Evolutionary conservation across 2,329 filamentous ascomycete genomes (phyloP).

Genomic region (Colletotrichum musicola): DNA sequence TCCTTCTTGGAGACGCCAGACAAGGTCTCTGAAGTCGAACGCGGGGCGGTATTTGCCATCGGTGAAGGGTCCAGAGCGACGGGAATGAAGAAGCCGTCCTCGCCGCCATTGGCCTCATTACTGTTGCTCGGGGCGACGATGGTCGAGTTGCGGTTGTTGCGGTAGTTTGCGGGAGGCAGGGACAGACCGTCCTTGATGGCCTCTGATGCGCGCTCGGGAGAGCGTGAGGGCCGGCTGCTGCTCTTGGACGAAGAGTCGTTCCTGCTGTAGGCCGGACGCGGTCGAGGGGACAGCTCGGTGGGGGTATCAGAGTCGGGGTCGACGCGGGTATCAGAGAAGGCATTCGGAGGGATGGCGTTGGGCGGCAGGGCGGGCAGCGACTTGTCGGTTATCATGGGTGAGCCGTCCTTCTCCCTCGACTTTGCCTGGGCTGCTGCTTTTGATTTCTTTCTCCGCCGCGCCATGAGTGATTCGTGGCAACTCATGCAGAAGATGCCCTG

Average conservation of each 20-base stretch:
- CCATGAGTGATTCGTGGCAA: slow-evolving; percentile 97
- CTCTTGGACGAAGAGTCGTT: slow-evolving; percentile 69
- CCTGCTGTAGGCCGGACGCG: slow-evolving; percentile 63
- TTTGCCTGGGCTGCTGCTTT: slow-evolving; percentile 75
- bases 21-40: slow-evolving; percentile 63
- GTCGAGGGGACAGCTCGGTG: slow-evolving; percentile 76
- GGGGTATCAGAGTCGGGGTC: slow-evolving; percentile 72
- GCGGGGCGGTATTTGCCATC: slow-evolving; percentile 66
- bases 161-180: slow-evolving; percentile 81
- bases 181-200: slow-evolving; percentile 68
- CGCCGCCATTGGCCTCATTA: slow-evolving; percentile 56
- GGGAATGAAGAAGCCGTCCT: slow-evolving; percentile 80
- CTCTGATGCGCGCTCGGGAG: slow-evolving; percentile 64
- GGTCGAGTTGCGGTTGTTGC: slow-evolving; percentile 80
- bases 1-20: slow-evolving; percentile 61
- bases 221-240: slow-evolving; percentile 65
- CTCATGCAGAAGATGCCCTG: slow-evolving; percentile 99
- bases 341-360: slow-evolving; percentile 73
- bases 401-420: slow-evolving; percentile 72
- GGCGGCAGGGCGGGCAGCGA: slow-evolving; percentile 91
- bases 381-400: slow-evolving; percentile 84
- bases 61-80: slow-evolving; percentile 80
- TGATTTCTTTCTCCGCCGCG: slow-evolving; percentile 87
- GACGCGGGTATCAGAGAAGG: slow-evolving; percentile 71
- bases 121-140: slow-evolving; percentile 63